Evolutionary conservation across 495 filamentous ascomycete species (phyloP), one percentile per base, ranked within the genome.

Genomic region (Lasiosphaeria ovina): DNA sequence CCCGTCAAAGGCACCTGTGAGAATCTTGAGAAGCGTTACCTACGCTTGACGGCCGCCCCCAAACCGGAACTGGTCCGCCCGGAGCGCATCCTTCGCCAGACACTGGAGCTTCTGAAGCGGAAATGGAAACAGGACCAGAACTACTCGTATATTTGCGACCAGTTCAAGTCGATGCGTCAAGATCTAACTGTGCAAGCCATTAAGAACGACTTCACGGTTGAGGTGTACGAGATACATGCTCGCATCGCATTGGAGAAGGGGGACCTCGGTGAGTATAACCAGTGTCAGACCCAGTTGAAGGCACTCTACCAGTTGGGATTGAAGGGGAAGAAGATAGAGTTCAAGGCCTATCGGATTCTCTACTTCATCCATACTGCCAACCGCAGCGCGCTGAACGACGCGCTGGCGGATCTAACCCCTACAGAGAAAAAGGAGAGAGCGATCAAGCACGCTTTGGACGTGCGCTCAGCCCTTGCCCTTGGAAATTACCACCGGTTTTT

Each of bases 221-320:
- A 81, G 60, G 94, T 97, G 51, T 99, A 99, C 74, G 94, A 99
- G 80, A 92, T 93, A 60, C 95, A 99, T 78, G 95, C 93, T 55
- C 87, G 94, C 47, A 98, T 99, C 77, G 94, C 94, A 62, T 79
- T 99, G 72, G 94, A 99, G 81, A 97, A 95, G 84, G 92, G 89
- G 73, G 94, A 99, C 82, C 83, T 97, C 79, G 93, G 94, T 99
- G 94, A 99, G 94, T 99, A 98, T 92, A 99, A 99, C 81, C 94
- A 99, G 84, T 99, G 94, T 75, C 95, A 98, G 80, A 97, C 94
- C 61, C 94, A 98, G 79, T 84, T 99, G 69, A 89, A 90, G 69
- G 90, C 88, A 58, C 80, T 99, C 66, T 97, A 99, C 74, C 81
- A 82, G 72, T 84, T 89, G 76, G 87, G 89, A 63, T 79, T 96